Evolutionary conservation across 208 protist genomes (phyloP), one percentile per base, ranked within the genome.

Genomic region (Trypanosoma avium): DNA sequence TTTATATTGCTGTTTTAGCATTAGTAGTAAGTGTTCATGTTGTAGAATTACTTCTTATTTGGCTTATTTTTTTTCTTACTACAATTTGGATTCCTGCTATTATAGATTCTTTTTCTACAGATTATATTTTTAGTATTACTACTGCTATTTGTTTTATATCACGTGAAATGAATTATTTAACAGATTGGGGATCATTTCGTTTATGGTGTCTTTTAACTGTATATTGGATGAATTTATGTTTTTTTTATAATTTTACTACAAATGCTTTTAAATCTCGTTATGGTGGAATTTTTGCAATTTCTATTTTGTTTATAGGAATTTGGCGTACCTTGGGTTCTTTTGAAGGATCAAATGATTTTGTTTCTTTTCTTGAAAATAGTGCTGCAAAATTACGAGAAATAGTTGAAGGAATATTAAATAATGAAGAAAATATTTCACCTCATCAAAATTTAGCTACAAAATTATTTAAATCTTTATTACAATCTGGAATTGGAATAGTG

Each of bases 11-110:
- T 13, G 79, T 87, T 4, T 59, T 96, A 47, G 78, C 79, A 7
- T 62, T 87, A 24, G 78, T 89, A 8, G 90, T 96, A 13, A 92
- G 90, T 67, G 85, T 96, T 59, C 87, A 96, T 69, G 82, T 93
- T 15, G 81, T 94, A 59, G 87, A 96, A 69, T 78, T 96, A 15
- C 57, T 96, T 24, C 49, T 77, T 40, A 75, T 96, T 57, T 96
- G 90, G 88, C 67, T 94, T 29, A 72, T 89, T 56, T 81, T 88
- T 49, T 79, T 82, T 15, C 63, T 96, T 45, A 75, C 88, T 38
- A 76, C 88, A 4, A 60, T 94, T 29, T 96, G 90, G 88, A 69
- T 83, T 17, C 90, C 90, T 1, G 85, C 90, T 45, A 83, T 92
- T 33, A 77, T 92, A 47, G 86, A 93, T 62, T 87, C 86, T 13